Evolutionary conservation across 805 yeast species (phyloP), one percentile per base, ranked within the genome.

Genomic region (Kodamaea neixiangensis): DNA sequence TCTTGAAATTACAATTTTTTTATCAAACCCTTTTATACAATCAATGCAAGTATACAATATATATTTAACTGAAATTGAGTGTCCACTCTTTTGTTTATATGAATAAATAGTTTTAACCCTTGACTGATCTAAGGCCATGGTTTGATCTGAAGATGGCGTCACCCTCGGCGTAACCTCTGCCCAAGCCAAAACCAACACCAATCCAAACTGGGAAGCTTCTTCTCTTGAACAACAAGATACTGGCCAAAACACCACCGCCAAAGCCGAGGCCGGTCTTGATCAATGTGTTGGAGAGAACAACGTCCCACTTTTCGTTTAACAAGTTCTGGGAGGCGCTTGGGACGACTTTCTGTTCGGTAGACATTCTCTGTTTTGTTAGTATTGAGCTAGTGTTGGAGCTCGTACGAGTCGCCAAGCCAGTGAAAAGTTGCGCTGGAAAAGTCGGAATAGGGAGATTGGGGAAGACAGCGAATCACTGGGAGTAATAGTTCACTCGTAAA

Each of bases 171-270:
- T 91, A 94, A 49, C 97, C 97, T 77, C 97, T 87, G 58, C 99
- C 99, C 55, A 92, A 80, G 59, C 99, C 99, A 64, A 94, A 93
- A 35, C 99, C 99, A 57, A 91, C 75, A 58, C 99, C 99, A 55
- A 93, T 73, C 96, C 97, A 92, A 40, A 93, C 98, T 49, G 99
- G 99, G 84, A 91, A 94, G 7, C 97, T 80, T 73, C 98, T 85
- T 79, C 98, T 89, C 71, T 81, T 89, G 79, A 94, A 94, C 51
- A 94, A 73, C 53, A 94, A 72, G 41, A 92, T 96, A 7, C 97
- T 89, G 42, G 96, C 88, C 52, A 93, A 80, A 31, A 94, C 96
- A 73, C 99, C 99, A 43, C 86, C 94, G 57, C 98, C 98, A 60
- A 94, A 86, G 46, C 99, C 99, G 57, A 94, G 80, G 15, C 97